Percentiles rank a stretch among this genome's conserved stretches.
Conservation (phyloP, 1,284 basidiomycete genomes). For the Boletellus dicymbophilus region DNA sequence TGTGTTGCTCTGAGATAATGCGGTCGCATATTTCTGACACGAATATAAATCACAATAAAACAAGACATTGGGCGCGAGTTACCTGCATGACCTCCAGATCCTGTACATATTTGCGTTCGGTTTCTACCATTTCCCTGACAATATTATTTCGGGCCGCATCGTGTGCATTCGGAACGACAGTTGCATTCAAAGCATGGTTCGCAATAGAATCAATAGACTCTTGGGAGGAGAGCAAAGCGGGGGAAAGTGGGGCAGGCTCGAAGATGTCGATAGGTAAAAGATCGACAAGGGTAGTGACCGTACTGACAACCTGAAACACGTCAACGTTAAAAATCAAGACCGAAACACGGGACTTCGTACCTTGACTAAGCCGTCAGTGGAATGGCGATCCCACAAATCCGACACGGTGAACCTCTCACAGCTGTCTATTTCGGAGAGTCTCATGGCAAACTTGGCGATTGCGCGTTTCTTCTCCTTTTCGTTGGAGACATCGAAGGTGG, state of each 20-base stretch:
- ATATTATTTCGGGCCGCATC: conserved; percentile 78
- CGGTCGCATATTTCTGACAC: conserved; percentile 76
- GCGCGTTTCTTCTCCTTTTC: conserved; percentile 79
- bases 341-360: conserved; percentile 45
- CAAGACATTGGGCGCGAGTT: conserved; percentile 31
- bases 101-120: conserved; percentile 97
- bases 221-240: conserved; percentile 52
- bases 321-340: neutral
- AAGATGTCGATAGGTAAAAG: conserved; percentile 77
- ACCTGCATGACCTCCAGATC: conserved; percentile 98
- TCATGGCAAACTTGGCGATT: conserved; percentile 79
- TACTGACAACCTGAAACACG: conserved; percentile 75
- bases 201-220: conserved; percentile 62
- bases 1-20: conserved; percentile 79
- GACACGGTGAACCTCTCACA: conserved; percentile 84
- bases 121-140: conserved; percentile 87
- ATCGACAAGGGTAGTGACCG: conserved; percentile 88
- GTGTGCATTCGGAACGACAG: conserved; percentile 52
- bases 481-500: conserved; percentile 66
- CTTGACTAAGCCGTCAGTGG: conserved; percentile 95
- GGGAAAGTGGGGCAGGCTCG: conserved; percentile 63
- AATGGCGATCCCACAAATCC: conserved; percentile 87
- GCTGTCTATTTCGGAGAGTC: conserved; percentile 62
- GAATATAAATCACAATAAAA: conserved; percentile 10
- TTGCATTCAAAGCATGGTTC: conserved; percentile 40